A percentile compares a stretch with the other conserved stretches of the same genome.
These are phyloP conservation scores for Colletotrichum siamense DNA, from an alignment of 2,329 filamentous ascomycete species.

Conservation along the genomic window DNA sequence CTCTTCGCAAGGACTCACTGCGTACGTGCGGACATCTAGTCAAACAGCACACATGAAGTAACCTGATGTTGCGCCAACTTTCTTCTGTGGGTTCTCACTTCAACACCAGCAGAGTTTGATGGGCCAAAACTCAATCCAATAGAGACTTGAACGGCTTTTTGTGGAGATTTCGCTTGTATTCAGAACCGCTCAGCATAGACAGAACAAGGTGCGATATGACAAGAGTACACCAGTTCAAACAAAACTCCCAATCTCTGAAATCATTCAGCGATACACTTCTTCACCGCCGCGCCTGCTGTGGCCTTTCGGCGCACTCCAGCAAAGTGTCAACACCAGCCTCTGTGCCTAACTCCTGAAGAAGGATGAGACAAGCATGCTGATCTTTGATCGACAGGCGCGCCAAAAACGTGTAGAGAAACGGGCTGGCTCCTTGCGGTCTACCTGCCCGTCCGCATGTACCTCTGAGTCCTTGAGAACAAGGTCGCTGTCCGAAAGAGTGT, in stretches of 20 bases:
- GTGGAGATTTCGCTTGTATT: constrained; percentile 12
- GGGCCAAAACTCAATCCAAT: not conserved
- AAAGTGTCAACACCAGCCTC: not conserved
- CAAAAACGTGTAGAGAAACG: constrained; percentile 1
- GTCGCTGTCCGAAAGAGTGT: not conserved
- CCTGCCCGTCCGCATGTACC: not conserved
- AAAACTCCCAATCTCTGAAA: not conserved
- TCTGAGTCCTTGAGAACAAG: not conserved
- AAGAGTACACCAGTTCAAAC: not conserved
- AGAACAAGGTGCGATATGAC: not conserved
- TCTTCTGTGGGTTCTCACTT: not conserved
- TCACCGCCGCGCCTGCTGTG: not conserved
- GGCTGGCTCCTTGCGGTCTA: not conserved
- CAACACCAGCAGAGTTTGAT: not conserved
- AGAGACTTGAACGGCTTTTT: not conserved
- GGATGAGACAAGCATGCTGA: not conserved
- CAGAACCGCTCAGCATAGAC: not conserved
- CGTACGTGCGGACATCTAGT: not conserved
- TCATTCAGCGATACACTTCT: not conserved
- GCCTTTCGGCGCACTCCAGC: not conserved
- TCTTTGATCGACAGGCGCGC: constrained; percentile 1
- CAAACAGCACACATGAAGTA: not conserved
- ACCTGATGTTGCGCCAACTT: not conserved
- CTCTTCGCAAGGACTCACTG: not conserved
- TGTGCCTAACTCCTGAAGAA: not conserved